Conservation (phyloP, 257 asterid genomes). For the Solanum acaule region DNA sequence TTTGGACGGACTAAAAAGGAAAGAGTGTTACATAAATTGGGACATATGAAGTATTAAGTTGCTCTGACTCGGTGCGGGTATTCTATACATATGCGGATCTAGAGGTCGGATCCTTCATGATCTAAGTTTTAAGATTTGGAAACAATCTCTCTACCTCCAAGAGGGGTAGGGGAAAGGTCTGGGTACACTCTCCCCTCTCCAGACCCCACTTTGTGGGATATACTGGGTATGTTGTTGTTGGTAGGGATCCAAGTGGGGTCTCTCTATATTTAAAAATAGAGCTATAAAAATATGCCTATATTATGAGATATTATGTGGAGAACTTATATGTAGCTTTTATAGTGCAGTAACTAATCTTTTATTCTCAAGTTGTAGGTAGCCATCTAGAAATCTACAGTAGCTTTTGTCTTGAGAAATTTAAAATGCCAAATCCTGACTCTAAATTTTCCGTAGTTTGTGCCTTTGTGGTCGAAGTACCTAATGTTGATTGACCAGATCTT, state of each 20-base stretch:
- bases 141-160: no score
- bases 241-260: background rate
- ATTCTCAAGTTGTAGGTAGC: background rate
- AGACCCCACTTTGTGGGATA: background rate
- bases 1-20: background rate
- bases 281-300: background rate
- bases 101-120: background rate
- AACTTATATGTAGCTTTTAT: background rate
- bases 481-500: background rate
- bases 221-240: background rate
- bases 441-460: background rate
- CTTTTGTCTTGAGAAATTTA: background rate
- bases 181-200: no score
- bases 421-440: background rate
- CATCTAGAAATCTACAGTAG: background rate
- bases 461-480: background rate
- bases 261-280: background rate
- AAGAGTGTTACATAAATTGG: background rate
- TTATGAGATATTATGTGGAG: background rate
- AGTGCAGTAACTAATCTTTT: background rate
- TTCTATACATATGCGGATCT: background rate
- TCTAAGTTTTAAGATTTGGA: background rate
- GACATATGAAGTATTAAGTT: background rate
- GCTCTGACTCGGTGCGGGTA: background rate
- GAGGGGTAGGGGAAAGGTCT: no score